phyloP scores from a whole-genome alignment of 2,329 filamentous ascomycete species.

The Ilyonectria destructans region DNA sequence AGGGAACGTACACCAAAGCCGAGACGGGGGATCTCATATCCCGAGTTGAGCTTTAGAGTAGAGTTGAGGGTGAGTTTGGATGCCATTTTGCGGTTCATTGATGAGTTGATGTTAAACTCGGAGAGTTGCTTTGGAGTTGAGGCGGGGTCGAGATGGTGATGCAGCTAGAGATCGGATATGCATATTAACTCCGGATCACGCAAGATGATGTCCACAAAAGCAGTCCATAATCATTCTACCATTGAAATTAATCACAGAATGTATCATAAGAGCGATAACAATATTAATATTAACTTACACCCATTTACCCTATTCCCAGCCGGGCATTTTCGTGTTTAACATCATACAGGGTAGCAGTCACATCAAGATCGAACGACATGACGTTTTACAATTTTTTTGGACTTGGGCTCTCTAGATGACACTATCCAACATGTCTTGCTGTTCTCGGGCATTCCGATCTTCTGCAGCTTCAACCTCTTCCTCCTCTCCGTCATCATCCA shows the following conservation, averaged over 20 bases:
- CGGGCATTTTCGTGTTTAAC: neutral
- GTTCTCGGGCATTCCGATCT: slow-evolving; percentile 47
- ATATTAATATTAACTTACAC: too few relatives aligned
- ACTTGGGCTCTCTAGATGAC: slow-evolving; percentile 50
- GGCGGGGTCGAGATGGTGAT: neutral
- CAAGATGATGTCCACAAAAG: neutral
- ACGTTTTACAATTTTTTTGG: slow-evolving; percentile 33
- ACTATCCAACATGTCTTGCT: slow-evolving; percentile 44
- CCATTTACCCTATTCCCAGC: neutral
- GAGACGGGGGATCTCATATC: slow-evolving; percentile 67
- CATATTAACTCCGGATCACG: neutral
- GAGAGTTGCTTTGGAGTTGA: neutral
- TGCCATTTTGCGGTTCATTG: slow-evolving; percentile 60
- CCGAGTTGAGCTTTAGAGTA: slow-evolving; percentile 69
- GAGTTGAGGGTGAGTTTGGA: slow-evolving; percentile 63
- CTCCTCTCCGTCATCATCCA: slow-evolving; percentile 79
- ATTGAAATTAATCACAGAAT: too few relatives aligned
- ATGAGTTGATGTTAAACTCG: neutral
- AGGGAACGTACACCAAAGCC: slow-evolving; percentile 67
- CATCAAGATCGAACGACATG: slow-evolving; percentile 12
- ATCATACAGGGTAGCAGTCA: slow-evolving; percentile 22
- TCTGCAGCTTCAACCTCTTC: slow-evolving; percentile 52
- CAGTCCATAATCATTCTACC: neutral
- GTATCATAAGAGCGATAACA: too few relatives aligned
- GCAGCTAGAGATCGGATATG: neutral